phyloP scores from a whole-genome alignment of 2,329 filamentous ascomycete genomes.

The Bipolaris gigantea region DNA sequence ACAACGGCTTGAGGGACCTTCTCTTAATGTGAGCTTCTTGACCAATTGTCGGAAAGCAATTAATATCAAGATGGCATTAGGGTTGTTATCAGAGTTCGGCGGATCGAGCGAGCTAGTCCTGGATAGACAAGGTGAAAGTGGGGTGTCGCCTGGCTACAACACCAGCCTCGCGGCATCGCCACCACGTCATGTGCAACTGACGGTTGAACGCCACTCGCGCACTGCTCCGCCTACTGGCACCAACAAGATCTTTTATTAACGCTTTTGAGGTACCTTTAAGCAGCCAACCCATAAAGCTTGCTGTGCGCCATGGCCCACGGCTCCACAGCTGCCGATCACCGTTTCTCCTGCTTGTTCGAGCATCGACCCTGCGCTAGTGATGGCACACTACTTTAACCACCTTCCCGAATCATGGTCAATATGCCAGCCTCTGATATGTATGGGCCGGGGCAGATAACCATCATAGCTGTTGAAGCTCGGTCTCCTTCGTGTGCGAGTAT shows the following conservation, averaged over 20 bases:
- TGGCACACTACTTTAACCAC: constrained; percentile 25
- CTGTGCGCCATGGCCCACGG: constrained; percentile 10
- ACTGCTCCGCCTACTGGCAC: neutral
- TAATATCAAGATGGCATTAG: neutral
- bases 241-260: neutral
- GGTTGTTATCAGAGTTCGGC: neutral
- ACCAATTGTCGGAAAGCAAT: neutral
- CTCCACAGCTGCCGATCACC: constrained; percentile 22
- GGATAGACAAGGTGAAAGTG: neutral
- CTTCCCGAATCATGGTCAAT: constrained; percentile 29
- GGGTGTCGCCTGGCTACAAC: neutral
- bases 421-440: constrained; percentile 13
- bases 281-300: constrained; percentile 13
- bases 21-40: neutral
- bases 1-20: neutral
- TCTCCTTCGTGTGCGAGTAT: neutral
- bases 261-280: neutral
- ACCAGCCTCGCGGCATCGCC: constrained; percentile 1
- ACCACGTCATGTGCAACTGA: constrained; percentile 1
- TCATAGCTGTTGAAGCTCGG: neutral
- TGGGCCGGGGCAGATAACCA: constrained; percentile 1
- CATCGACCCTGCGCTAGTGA: constrained; percentile 10
- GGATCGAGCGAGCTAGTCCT: neutral
- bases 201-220: neutral
- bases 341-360: constrained; percentile 33